phyloP scores from a whole-genome alignment of 306 rosid species.

The Abrus precatorius region DNA sequence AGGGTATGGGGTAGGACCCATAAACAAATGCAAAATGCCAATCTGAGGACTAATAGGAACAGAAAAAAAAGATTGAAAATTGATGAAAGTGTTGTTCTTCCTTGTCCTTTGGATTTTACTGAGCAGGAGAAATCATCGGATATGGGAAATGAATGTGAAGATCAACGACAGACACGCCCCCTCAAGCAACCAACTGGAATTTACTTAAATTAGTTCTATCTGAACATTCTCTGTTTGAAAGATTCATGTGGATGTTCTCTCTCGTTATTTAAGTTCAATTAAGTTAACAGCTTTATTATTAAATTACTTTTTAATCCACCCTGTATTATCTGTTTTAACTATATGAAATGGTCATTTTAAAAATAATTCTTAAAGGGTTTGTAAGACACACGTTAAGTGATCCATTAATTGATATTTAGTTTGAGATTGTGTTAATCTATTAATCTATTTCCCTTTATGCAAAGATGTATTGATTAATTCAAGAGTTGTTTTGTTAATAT shows the following conservation, averaged over 20 bases:
- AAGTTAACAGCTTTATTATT: background rate
- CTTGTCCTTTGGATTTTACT: conserved; percentile 32
- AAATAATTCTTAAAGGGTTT: background rate
- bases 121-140: conserved; percentile 45
- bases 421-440: background rate
- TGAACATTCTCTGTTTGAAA: background rate
- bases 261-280: background rate
- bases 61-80: background rate
- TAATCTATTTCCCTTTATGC: too few relatives aligned
- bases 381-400: background rate
- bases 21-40: conserved; percentile 38
- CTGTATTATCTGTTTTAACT: background rate
- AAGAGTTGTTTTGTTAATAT: too few relatives aligned
- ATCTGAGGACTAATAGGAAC: background rate
- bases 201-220: conserved; percentile 39
- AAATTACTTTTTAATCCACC: background rate
- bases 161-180: conserved; percentile 8
- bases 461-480: too few relatives aligned
- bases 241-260: conserved; percentile 16
- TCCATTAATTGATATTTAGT: conserved; percentile 5
- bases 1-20: conserved; percentile 36
- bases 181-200: conserved; percentile 49
- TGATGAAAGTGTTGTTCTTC: background rate
- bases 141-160: conserved; percentile 32
- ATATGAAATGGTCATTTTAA: too few relatives aligned